Evolutionary conservation across 2,329 filamentous ascomycete species (phyloP), one percentile per base, ranked within the genome.

Genomic region (Clonostachys rhizophaga): DNA sequence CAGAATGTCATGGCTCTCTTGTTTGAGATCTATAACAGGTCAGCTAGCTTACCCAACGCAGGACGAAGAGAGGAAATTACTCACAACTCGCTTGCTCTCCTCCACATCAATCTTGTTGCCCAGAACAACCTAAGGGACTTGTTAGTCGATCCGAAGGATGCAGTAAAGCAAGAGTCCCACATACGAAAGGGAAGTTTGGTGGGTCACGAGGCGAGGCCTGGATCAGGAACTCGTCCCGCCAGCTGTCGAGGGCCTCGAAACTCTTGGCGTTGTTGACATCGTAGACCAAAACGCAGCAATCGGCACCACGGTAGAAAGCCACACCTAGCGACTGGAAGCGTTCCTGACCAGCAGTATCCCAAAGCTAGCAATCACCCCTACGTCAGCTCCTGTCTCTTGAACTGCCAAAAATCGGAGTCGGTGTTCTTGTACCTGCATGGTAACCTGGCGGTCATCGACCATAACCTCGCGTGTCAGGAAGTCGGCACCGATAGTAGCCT

Each of bases 81-180:
- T 58, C 64, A 88, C 87, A 76, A 94, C 90, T 66, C 94, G 82
- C 79, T 96, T 96, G 77, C 87, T 95, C 72, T 97, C 94, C 66
- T 96, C 94, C 42, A 96, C 86, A 73, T 99, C 94, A 60, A 99
- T 95, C 80, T 99, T 99, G 80, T 99, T 99, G 49, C 94, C 94
- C 49, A 99, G 82, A 37, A 99, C 94, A 50, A 95, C 88, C 88
- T 92, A 56, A 43, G 42, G 35, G 24, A 35, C 2, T 7, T 12
- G 17, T 33, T 30, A 43, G 42, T 39, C 17, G 14, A 39, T 39
- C 11, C 12, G 14, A n/a, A 18, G 36, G 3, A 18, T n/a, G 36
- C 36, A 3, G 8, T 8, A 18, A 8, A 39, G 6, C 36, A 39
- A 39, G 11, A 18, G 3, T n/a, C 14, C 14, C 40, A 74, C 87